These are phyloP conservation scores for Albatrellus sp. DNA, from an alignment of 1,284 basidiomycete genomes.

Conservation along the genomic window DNA sequence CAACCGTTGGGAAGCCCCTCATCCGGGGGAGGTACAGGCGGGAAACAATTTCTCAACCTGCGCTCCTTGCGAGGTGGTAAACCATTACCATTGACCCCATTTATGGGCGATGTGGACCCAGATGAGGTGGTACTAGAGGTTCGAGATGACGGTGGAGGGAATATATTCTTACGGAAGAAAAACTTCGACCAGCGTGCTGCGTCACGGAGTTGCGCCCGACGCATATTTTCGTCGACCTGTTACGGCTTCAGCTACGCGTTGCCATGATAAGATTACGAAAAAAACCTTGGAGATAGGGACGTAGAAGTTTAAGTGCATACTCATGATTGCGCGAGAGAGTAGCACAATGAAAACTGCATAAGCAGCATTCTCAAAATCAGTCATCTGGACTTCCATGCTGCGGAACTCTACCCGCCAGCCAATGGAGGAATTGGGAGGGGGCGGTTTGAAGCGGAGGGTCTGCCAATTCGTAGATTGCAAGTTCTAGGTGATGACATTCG, in stretches of 20 bases:
- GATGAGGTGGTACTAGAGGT: slow-evolving; percentile 36
- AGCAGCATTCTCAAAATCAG: slow-evolving; percentile 98
- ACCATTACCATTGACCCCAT: slow-evolving; percentile 15
- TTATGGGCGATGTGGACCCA: slow-evolving; percentile 35
- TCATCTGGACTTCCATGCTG: slow-evolving; percentile 98
- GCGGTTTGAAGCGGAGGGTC: slow-evolving; percentile 97
- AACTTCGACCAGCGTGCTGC: slow-evolving; percentile 70
- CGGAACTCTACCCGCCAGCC: slow-evolving; percentile 99
- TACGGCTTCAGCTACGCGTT: not conserved
- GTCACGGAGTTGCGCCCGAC: slow-evolving; percentile 74
- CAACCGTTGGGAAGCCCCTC: slow-evolving; percentile 28
- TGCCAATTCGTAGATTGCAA: slow-evolving; percentile 99
- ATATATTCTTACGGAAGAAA: slow-evolving; percentile 85
- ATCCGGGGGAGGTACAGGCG: slow-evolving; percentile 38
- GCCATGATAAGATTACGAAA: not conserved
- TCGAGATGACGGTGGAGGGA: slow-evolving; percentile 37
- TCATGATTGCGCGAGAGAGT: slow-evolving; percentile 86
- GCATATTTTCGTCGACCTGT: slow-evolving; percentile 97
- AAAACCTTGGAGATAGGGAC: slow-evolving; percentile 90
- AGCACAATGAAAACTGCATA: slow-evolving; percentile 92
- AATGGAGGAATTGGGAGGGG: slow-evolving; percentile 81
- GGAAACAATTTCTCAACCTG: slow-evolving; percentile 61
- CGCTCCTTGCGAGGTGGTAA: slow-evolving; percentile 42
- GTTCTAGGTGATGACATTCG: slow-evolving; percentile 39
- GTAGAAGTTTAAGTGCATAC: slow-evolving; percentile 90